A percentile compares a stretch with the other conserved stretches of the same genome.
These are phyloP conservation scores for Sclerotinia trifoliorum DNA, from an alignment of 2,329 filamentous ascomycete species.

Conservation along the genomic window DNA sequence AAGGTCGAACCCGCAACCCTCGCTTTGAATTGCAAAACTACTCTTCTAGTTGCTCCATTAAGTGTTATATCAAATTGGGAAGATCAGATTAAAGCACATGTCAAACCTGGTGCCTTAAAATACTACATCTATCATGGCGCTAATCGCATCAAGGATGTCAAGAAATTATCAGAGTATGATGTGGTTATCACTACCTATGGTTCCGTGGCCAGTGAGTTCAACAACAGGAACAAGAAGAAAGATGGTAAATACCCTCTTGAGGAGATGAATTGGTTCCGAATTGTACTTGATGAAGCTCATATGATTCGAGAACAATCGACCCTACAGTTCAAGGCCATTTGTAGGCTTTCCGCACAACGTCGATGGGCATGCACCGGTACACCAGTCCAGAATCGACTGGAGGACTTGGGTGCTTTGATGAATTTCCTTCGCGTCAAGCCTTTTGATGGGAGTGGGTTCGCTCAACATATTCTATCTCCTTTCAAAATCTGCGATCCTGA, in stretches of 20 bases:
- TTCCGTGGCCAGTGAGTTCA: slow-evolving; percentile 78
- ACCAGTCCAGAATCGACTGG: slow-evolving; percentile 88
- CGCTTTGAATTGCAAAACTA: slow-evolving; percentile 71
- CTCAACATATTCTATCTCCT: slow-evolving; percentile 74
- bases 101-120: slow-evolving; percentile 61
- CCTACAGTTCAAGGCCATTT: slow-evolving; percentile 80
- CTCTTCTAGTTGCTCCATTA: slow-evolving; percentile 82
- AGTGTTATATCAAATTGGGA: slow-evolving; percentile 95
- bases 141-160: slow-evolving; percentile 67
- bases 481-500: slow-evolving; percentile 85
- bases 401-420: slow-evolving; percentile 83
- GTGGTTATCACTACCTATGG: slow-evolving; percentile 92
- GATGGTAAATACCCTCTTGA: slow-evolving; percentile 63
- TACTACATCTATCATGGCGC: slow-evolving; percentile 87
- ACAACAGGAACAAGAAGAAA: slow-evolving; percentile 60
- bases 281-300: slow-evolving; percentile 93
- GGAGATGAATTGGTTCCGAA: slow-evolving; percentile 85
- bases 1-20: slow-evolving; percentile 44
- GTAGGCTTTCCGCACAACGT: slow-evolving; percentile 72
- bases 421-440: slow-evolving; percentile 82
- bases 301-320: slow-evolving; percentile 85
- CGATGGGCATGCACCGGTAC: slow-evolving; percentile 98
- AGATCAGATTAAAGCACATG: slow-evolving; percentile 82
- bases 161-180: slow-evolving; percentile 70
- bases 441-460: slow-evolving; percentile 78